A percentile compares a stretch with the other conserved stretches of the same genome.
phyloP scores from a whole-genome alignment of 352 stramenopile species.

The Phytophthora sp. region DNA sequence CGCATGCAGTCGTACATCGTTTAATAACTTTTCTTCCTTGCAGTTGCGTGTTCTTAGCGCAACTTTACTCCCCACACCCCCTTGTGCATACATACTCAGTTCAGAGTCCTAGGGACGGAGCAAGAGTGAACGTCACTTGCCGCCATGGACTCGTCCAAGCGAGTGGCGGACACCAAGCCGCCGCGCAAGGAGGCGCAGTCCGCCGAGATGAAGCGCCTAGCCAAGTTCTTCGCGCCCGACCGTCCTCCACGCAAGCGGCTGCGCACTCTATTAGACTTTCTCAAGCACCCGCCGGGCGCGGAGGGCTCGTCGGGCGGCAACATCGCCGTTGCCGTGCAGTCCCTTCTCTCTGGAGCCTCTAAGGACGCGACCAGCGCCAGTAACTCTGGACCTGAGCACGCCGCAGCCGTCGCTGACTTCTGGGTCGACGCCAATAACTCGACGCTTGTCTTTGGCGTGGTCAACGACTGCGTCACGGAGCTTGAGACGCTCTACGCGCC shows the following conservation, averaged over 20 bases:
- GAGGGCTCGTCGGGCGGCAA: slow-evolving; percentile 50
- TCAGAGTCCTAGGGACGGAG: slow-evolving; percentile 1
- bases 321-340: slow-evolving; percentile 75
- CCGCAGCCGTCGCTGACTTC: slow-evolving; percentile 66
- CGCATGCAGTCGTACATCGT: too few species aligned
- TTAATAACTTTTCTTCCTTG: neutral
- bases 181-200: slow-evolving; percentile 42
- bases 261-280: slow-evolving; percentile 83
- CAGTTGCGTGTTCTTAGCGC: slow-evolving; percentile 22
- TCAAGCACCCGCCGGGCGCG: slow-evolving; percentile 58
- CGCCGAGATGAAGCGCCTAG: slow-evolving; percentile 77
- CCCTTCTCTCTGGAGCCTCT: slow-evolving; percentile 56
- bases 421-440: slow-evolving; percentile 76
- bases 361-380: slow-evolving; percentile 47
- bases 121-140: neutral
- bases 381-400: slow-evolving; percentile 47
- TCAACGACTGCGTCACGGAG: slow-evolving; percentile 84
- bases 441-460: slow-evolving; percentile 76
- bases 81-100: slow-evolving; percentile 16
- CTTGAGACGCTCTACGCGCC: slow-evolving; percentile 85
- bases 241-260: slow-evolving; percentile 84
- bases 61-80: slow-evolving; percentile 9
- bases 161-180: slow-evolving; percentile 44
- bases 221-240: slow-evolving; percentile 88
- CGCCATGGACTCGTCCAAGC: slow-evolving; percentile 52